Evolutionary conservation across 2,329 filamentous ascomycete genomes (phyloP), one percentile per base, ranked within the genome.

Genomic region (Macrophomina phaseolina): DNA sequence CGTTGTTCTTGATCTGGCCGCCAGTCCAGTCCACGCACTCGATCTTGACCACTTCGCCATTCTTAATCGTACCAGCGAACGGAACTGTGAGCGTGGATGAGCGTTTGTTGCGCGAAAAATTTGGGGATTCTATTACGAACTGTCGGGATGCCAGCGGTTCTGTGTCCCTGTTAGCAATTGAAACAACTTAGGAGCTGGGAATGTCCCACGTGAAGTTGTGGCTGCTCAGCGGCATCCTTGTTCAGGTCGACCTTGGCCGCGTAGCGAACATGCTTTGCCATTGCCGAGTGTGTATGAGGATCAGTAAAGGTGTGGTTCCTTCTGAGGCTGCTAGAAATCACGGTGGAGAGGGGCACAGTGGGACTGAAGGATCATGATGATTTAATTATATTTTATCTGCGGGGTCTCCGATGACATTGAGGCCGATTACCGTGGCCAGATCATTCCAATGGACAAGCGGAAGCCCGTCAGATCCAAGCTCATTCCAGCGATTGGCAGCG

Each of bases 111-210:
- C 6, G 3, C 23, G 23, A 23, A 23, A 45, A 34, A 32, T 65
- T 62, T 46, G 49, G 46, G 60, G 61, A 30, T 38, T 8, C n/a
- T 12, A 11, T 23, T 12, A 74, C 84, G 63, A 84, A 93, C 92
- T 90, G 70, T 97, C 93, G 42, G 94, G 94, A 75, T 97, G 94
- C 94, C 93, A 97, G 77, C 93, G 86, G 74, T 97, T 97, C 91
- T 93, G 70, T 48, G 68, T 60, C 72, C n/a, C 23, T 4, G 67
- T 49, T 42, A 30, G 32, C 32, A 5, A 62, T n/a, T 16, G 58
- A 16, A 32, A 4, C 48, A 8, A 8, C 65, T 46, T 4, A n/a
- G n/a, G 36, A 30, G 40, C 12, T 40, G 14, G 46, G 14, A 18
- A 28, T 36, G 11, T 78, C 87, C 75, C 83, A 91, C 90, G 79